Conservation (phyloP, 768 basidiomycete species). For the Lanmaoa rubissima region DNA sequence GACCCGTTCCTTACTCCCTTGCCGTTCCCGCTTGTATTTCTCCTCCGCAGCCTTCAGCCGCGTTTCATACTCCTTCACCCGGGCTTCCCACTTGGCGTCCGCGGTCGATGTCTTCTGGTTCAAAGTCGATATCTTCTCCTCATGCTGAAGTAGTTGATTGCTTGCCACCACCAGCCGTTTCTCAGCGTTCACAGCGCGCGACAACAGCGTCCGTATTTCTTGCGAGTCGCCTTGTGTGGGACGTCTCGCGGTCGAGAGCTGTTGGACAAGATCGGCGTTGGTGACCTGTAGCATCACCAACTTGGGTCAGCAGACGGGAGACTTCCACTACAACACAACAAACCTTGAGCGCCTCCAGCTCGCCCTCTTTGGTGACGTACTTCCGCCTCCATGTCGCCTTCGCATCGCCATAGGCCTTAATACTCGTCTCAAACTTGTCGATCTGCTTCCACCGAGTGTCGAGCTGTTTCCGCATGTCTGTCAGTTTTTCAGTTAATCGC, state of each 20-base stretch:
- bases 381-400: slow-evolving; percentile 83
- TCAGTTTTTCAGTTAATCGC: slow-evolving; percentile 69
- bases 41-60: slow-evolving; percentile 83
- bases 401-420: slow-evolving; percentile 79
- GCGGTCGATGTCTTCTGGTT: slow-evolving; percentile 69
- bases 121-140: slow-evolving; percentile 77
- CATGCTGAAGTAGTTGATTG: slow-evolving; percentile 79
- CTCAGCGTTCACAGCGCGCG: slow-evolving; percentile 82
- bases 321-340: background rate
- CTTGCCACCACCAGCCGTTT: slow-evolving; percentile 81
- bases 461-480: slow-evolving; percentile 80
- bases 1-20: slow-evolving; percentile 88
- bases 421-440: slow-evolving; percentile 85
- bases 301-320: background rate
- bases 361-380: slow-evolving; percentile 80
- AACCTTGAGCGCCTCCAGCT: slow-evolving; percentile 85
- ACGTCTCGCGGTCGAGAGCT: slow-evolving; percentile 61
- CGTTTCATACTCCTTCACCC: slow-evolving; percentile 91
- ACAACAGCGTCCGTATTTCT: slow-evolving; percentile 67
- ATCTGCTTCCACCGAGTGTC: slow-evolving; percentile 89
- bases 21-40: slow-evolving; percentile 88
- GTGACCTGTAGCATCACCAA: slow-evolving; percentile 47
- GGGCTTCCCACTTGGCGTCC: slow-evolving; percentile 89
- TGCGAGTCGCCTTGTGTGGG: slow-evolving; percentile 59
- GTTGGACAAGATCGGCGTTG: slow-evolving; percentile 70